phyloP scores from a whole-genome alignment of 2,329 filamentous ascomycete genomes.

The Clathrospora elynae region DNA sequence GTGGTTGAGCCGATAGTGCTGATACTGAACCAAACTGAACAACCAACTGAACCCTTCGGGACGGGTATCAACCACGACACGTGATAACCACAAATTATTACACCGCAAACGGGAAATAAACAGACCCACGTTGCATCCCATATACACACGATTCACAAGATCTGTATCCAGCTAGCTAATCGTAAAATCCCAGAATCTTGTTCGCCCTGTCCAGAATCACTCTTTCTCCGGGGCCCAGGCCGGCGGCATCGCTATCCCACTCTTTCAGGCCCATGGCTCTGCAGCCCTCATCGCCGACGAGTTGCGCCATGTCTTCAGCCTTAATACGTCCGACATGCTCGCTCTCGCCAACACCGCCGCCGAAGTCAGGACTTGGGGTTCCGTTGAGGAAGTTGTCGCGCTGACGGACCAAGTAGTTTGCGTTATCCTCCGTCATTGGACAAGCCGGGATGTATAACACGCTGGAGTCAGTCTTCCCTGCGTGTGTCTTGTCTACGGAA shows the following conservation, averaged over 20 bases:
- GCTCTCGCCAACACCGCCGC: constrained; percentile 67
- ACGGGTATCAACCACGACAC: no score
- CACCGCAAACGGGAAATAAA: no score
- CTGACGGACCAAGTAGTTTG: constrained; percentile 72
- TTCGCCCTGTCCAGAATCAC: constrained; percentile 60
- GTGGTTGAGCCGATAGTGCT: no score
- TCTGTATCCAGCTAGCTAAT: no score
- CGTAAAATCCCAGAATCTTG: constrained; percentile 58
- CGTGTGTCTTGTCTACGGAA: constrained; percentile 79
- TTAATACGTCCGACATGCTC: constrained; percentile 52
- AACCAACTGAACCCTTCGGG: no score
- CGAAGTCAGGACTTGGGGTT: constrained; percentile 55
- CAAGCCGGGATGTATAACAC: constrained; percentile 90
- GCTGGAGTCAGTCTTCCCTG: constrained; percentile 73
- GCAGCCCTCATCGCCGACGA: constrained; percentile 55
- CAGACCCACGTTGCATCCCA: no score
- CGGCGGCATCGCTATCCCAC: constrained; percentile 56
- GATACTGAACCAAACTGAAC: no score
- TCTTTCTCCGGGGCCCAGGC: constrained; percentile 58
- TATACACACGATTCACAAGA: no score
- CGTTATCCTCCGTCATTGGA: constrained; percentile 76
- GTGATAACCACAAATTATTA: no score
- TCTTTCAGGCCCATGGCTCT: constrained; percentile 60
- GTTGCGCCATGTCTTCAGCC: constrained; percentile 46
- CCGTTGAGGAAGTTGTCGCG: constrained; percentile 72